These are phyloP conservation scores for Eucommia ulmoides DNA, from an alignment of 257 asterid species.

Conservation along the genomic window DNA sequence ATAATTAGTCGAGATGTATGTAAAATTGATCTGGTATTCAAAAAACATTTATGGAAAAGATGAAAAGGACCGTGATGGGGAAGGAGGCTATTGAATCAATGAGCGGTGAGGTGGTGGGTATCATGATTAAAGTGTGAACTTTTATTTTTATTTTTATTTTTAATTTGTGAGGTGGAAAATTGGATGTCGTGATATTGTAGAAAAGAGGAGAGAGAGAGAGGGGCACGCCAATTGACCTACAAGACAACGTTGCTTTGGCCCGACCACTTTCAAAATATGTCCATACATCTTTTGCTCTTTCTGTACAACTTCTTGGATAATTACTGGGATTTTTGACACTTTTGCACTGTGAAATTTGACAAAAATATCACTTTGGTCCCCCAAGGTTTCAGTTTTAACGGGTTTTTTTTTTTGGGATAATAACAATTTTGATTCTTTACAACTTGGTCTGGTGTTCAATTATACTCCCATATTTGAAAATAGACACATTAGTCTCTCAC, in stretches of 20 bases:
- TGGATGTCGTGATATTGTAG: slow-evolving; percentile 26
- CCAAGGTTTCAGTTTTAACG: too few relatives aligned
- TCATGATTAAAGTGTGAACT: slow-evolving; percentile 56
- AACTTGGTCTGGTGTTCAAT: too few relatives aligned
- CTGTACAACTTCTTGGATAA: too few relatives aligned
- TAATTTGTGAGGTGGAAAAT: slow-evolving; percentile 18
- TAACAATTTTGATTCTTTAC: too few relatives aligned
- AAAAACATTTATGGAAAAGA: slow-evolving; percentile 20
- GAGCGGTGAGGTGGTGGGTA: slow-evolving; percentile 11
- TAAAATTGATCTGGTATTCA: slow-evolving; percentile 4
- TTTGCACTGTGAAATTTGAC: too few relatives aligned
- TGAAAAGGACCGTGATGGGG: slow-evolving; percentile 14
- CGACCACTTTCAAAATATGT: too few relatives aligned
- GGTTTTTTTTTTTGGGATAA: too few relatives aligned
- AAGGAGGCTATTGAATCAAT: slow-evolving; percentile 20
- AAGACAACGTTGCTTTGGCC: not conserved
- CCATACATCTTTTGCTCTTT: too few relatives aligned
- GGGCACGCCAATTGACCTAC: not conserved
- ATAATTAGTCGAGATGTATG: not conserved
- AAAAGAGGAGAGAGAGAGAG: slow-evolving; percentile 23
- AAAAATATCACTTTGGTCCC: too few relatives aligned
- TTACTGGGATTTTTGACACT: too few relatives aligned
- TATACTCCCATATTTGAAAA: too few relatives aligned
- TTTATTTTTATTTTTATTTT: slow-evolving; percentile 13
- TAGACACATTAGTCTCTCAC: too few relatives aligned